Base-by-base conservation (phyloP, 768 basidiomycete species). In the Tephrocybe sp. region DNA sequence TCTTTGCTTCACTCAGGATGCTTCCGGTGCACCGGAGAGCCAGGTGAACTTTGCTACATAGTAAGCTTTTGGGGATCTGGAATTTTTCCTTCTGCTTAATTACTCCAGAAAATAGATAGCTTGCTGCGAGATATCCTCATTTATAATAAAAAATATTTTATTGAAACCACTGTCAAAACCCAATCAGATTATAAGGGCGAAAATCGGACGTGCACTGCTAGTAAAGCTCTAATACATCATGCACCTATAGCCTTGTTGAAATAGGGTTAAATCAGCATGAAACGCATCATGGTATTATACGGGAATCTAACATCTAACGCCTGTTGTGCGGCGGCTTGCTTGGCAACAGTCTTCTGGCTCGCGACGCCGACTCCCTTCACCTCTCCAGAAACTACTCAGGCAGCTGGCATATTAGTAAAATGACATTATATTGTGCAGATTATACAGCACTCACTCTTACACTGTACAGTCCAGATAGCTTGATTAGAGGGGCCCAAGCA, bases 391-490 rank as follows among this genome's bases (percentile, higher is more conserved):
- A 84, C 84, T 85, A 42, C 35, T 4, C 14, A 10, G 30, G 45
- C 57, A 48, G 46, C 53, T 49, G 47, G 34, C 30, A 31, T 19
- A 39, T 31, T 17, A 16, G 7, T 8, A 43, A 38, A 20, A 12
- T 9, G 23, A 32, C 13, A 39, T n/a, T 43, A 45, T 19, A 19
- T 20, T 23, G 10, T 13, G 36, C 19, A 19, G n/a, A 39, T 16
- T 2, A 36, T 19, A 20, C 14, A 20, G 40, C 9, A 23, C 79
- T 58, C 57, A 84, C 85, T 70, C 67, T 80, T 84, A 65, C 82
- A 85, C 17, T 72, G 62, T n/a, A 72, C 63, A 9, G 71, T 79
- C 84, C 84, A 87, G 17, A 60, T 49, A 26, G 68, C 57, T 10
- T 68, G 65, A 56, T 78, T 62, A 8, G 72, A 52, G 0, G 71